phyloP scores from a whole-genome alignment of 2,329 filamentous ascomycete species.

The Sclerotiophoma versabilis region DNA sequence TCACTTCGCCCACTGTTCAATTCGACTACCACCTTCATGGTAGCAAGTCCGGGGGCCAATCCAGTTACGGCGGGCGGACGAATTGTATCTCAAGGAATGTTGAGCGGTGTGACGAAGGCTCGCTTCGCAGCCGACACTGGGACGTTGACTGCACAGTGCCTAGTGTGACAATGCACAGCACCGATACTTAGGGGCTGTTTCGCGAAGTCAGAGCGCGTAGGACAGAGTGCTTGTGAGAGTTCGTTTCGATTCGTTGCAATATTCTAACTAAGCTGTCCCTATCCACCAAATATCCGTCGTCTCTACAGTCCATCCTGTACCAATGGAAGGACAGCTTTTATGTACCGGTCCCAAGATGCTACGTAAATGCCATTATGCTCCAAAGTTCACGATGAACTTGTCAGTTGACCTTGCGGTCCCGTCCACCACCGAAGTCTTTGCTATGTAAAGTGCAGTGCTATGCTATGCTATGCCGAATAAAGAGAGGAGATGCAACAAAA shows the following conservation, averaged over 20 bases:
- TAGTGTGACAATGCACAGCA: too few species aligned
- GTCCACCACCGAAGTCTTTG: slow-evolving; percentile 3
- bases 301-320: neutral
- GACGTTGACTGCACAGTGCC: too few species aligned
- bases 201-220: neutral
- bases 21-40: neutral
- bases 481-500: slow-evolving; percentile 16
- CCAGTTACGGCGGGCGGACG: neutral
- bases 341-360: slow-evolving; percentile 1
- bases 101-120: slow-evolving; percentile 9
- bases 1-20: neutral
- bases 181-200: too few species aligned
- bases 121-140: slow-evolving; percentile 1
- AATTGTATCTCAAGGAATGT: neutral
- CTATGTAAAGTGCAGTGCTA: neutral
- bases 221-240: neutral
- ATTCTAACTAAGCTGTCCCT: too few species aligned
- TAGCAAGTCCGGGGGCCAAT: neutral
- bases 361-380: neutral
- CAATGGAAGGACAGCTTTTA: slow-evolving; percentile 18
- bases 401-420: slow-evolving; percentile 12
- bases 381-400: slow-evolving; percentile 3
- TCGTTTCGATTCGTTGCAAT: too few species aligned
- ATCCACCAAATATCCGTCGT: neutral
- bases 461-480: slow-evolving; percentile 7